These are phyloP conservation scores for Clonostachys rhizophaga DNA, from an alignment of 2,329 filamentous ascomycete genomes.

Conservation along the genomic window DNA sequence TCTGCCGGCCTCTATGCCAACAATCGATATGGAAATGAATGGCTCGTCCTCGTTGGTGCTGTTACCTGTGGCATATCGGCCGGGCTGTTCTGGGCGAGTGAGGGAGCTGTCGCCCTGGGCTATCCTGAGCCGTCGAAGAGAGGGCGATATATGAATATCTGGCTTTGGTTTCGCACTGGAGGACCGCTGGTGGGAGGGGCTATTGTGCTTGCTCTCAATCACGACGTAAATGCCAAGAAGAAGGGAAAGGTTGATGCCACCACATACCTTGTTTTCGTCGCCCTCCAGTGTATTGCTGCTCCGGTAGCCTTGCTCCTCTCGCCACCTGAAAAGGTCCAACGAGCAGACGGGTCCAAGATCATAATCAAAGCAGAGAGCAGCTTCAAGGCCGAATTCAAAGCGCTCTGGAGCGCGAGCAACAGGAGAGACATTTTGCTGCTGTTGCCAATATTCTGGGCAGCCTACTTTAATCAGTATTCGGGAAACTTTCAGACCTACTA, in stretches of 20 bases:
- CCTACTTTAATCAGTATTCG: constrained; percentile 5
- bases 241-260: neutral
- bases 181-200: constrained; percentile 41
- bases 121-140: constrained; percentile 14
- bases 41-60: constrained; percentile 33
- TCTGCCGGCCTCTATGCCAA: constrained; percentile 38
- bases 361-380: constrained; percentile 3
- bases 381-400: constrained; percentile 1
- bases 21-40: constrained; percentile 33
- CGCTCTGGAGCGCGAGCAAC: constrained; percentile 2
- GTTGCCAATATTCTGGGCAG: constrained; percentile 6
- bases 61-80: constrained; percentile 29
- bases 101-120: constrained; percentile 5
- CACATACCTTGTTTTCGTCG: constrained; percentile 30
- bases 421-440: constrained; percentile 2
- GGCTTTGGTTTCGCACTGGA: constrained; percentile 36
- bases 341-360: constrained; percentile 20
- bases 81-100: constrained; percentile 21
- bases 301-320: constrained; percentile 38
- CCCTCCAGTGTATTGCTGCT: constrained; percentile 37
- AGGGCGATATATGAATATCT: constrained; percentile 17
- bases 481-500: constrained; percentile 8
- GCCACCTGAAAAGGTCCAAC: constrained; percentile 36
- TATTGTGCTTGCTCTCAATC: constrained; percentile 40
- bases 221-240: constrained; percentile 11